Conservation (phyloP, 495 filamentous ascomycete species). For the Xylaria intraflava region DNA sequence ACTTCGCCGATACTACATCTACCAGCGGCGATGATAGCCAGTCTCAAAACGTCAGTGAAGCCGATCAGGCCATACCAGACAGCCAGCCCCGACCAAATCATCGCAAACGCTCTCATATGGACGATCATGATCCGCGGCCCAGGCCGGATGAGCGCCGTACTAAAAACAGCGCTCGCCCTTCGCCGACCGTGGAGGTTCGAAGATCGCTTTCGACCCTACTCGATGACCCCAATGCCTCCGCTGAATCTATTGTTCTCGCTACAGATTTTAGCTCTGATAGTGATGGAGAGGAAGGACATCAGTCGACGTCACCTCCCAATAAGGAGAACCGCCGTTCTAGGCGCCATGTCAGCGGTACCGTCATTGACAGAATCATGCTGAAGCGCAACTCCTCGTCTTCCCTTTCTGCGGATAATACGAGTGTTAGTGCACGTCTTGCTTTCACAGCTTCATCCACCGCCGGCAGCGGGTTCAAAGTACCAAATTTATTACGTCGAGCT, state of each 20-base stretch:
- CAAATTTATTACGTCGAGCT: constrained; percentile 69
- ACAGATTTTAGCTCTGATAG: constrained; percentile 38
- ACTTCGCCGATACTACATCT: constrained; percentile 46
- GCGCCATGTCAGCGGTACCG: constrained; percentile 29
- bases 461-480: constrained; percentile 58
- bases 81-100: constrained; percentile 31
- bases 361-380: constrained; percentile 78
- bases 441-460: constrained; percentile 48
- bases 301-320: constrained; percentile 18
- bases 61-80: constrained; percentile 32
- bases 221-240: constrained; percentile 57
- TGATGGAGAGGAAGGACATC: constrained; percentile 34
- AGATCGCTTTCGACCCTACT: constrained; percentile 74
- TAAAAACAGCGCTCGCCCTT: constrained; percentile 51
- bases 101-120: constrained; percentile 23
- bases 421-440: constrained; percentile 44
- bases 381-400: constrained; percentile 51
- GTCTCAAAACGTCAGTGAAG: constrained; percentile 13
- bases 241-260: constrained; percentile 37
- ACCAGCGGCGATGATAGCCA: constrained; percentile 35
- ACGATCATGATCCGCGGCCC: constrained; percentile 51
- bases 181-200: constrained; percentile 69
- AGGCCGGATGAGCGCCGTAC: constrained; percentile 60
- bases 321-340: constrained; percentile 37
- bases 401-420: constrained; percentile 15